Conservation (phyloP, 1,284 basidiomycete species). For the Afroboletus lepidellus region DNA sequence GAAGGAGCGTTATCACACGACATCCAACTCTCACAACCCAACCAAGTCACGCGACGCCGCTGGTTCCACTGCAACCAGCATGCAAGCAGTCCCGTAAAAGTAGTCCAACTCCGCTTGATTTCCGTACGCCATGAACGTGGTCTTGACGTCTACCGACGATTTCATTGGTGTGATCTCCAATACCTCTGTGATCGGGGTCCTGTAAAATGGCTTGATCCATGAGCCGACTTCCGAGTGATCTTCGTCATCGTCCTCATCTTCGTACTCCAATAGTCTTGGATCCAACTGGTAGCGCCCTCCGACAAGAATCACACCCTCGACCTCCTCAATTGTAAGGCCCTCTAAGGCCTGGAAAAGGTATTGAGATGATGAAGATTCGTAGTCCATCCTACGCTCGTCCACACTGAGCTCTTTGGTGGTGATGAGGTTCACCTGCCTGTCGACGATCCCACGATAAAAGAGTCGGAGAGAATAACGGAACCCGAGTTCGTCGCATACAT, state of each 20-base stretch:
- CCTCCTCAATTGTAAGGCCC: conserved; percentile 18
- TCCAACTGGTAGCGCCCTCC: neutral
- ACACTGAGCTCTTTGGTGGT: conserved; percentile 21
- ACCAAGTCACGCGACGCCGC: neutral
- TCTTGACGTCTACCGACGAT: conserved; percentile 1
- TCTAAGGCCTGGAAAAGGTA: neutral
- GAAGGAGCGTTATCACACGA: no score
- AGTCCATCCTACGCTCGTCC: neutral
- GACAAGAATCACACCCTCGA: conserved; percentile 2
- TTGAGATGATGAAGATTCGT: neutral
- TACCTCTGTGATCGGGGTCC: conserved; percentile 6
- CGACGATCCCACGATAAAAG: neutral
- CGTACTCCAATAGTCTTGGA: neutral
- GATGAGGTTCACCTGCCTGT: neutral
- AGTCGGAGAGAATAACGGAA: conserved; percentile 1
- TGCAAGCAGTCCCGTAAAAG: conserved; percentile 17
- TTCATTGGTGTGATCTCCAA: conserved; percentile 11
- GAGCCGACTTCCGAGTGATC: neutral
- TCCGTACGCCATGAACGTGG: neutral
- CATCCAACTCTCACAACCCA: neutral
- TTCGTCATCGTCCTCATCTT: neutral
- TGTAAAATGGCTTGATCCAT: neutral
- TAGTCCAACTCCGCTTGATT: neutral
- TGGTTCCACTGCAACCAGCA: conserved; percentile 9
- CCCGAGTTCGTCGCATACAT: conserved; percentile 11